A percentile compares a stretch with the other conserved stretches of the same genome.
Evolutionary conservation across 257 asterid species (phyloP).

Genomic region (Perilla frutescens): DNA sequence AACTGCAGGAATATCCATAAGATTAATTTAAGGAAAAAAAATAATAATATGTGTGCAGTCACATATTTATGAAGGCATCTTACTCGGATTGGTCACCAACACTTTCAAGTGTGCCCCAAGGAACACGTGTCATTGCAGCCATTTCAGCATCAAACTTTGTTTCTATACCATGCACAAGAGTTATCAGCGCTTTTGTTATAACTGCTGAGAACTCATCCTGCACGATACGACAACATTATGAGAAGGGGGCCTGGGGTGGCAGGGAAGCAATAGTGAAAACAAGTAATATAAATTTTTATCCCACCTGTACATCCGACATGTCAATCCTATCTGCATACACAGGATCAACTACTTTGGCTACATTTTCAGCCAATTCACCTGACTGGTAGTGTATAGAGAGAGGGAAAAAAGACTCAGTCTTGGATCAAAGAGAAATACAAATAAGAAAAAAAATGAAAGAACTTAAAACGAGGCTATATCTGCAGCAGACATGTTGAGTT

Average conservation of each 20-base stretch:
- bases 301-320: conserved; percentile 98
- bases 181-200: conserved; percentile 85
- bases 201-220: conserved; percentile 99
- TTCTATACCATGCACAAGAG: conserved; percentile 94
- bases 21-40: conserved; percentile 32
- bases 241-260: conserved; percentile 4
- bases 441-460: conserved; percentile 19
- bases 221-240: conserved; percentile 36
- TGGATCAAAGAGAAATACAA: conserved; percentile 21
- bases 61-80: conserved; percentile 39
- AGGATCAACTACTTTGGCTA: conserved; percentile 82
- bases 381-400: conserved; percentile 55
- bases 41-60: conserved; percentile 11
- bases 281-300: conserved; percentile 25
- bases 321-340: conserved; percentile 80
- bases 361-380: conserved; percentile 97
- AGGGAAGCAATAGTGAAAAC: neutral
- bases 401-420: conserved; percentile 14
- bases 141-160: conserved; percentile 93
- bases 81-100: conserved; percentile 99
- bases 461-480: conserved; percentile 16
- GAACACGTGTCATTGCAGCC: conserved; percentile 98
- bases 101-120: conserved; percentile 98
- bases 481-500: conserved; percentile 27
- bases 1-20: conserved; percentile 64